Percentiles rank a stretch among this genome's conserved stretches.
phyloP scores from a whole-genome alignment of 2,329 filamentous ascomycete species.

The Bretziella fagacearum region DNA sequence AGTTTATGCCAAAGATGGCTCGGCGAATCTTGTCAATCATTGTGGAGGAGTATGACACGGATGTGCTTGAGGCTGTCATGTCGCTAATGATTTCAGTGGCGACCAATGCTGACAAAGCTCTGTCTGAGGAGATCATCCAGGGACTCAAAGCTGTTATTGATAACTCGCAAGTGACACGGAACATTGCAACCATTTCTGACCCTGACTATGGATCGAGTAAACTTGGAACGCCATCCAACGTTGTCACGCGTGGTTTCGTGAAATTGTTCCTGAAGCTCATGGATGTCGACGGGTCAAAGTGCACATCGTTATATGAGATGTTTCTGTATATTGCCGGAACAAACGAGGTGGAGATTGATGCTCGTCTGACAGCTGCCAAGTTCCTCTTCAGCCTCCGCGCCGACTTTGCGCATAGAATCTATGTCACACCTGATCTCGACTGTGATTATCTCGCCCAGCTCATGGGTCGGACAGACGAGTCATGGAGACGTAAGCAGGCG shows the following conservation, averaged over 20 bases:
- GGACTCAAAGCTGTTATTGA: slow-evolving; percentile 12
- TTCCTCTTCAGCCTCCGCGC: slow-evolving; percentile 68
- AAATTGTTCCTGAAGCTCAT: slow-evolving; percentile 61
- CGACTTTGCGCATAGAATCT: slow-evolving; percentile 63
- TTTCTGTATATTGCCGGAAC: slow-evolving; percentile 47
- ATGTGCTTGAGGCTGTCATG: slow-evolving; percentile 47
- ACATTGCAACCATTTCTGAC: slow-evolving; percentile 16
- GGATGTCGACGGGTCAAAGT: slow-evolving; percentile 47
- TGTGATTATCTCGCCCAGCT: slow-evolving; percentile 55
- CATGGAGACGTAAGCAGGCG: slow-evolving; percentile 32
- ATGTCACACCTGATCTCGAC: slow-evolving; percentile 52
- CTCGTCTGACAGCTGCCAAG: slow-evolving; percentile 58
- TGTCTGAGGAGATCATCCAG: slow-evolving; percentile 38
- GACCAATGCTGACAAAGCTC: slow-evolving; percentile 36
- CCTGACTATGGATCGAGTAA: slow-evolving; percentile 12
- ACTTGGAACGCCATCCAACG: slow-evolving; percentile 41
- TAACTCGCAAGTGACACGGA: slow-evolving; percentile 1
- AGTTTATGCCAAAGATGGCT: slow-evolving; percentile 41
- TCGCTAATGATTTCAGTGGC: slow-evolving; percentile 48
- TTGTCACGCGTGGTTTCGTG: slow-evolving; percentile 54
- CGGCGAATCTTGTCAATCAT: slow-evolving; percentile 44
- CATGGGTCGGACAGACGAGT: slow-evolving; percentile 46
- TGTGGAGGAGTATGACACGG: slow-evolving; percentile 43
- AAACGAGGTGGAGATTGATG: slow-evolving; percentile 44
- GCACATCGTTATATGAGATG: slow-evolving; percentile 42